Base-by-base conservation (phyloP, 306 rosid genomes). In the Luffa acutangula region DNA sequence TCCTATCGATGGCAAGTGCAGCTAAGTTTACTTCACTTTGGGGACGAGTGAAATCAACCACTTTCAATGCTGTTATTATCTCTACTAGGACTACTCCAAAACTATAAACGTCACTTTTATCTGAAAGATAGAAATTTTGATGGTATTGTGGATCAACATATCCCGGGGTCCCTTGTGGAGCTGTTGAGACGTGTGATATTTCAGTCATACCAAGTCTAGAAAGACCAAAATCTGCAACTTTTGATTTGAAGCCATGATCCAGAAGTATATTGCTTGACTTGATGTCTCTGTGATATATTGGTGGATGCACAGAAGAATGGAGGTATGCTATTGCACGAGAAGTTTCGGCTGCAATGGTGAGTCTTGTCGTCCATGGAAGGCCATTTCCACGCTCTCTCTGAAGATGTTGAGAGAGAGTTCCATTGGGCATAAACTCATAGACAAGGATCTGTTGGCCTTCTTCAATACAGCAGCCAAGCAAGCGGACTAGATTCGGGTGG, bases 101-200 rank as follows among this genome's bases (percentile, higher is more conserved):
- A 74, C 99, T 95, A 78, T 95, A 95, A 52, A 95, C 99, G 74
- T 95, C 99, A 54, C 99, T 95, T 81, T 87, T 95, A 84, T 95
- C 99, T 17, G 99, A 90, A 81, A 95, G 99, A 75, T 95, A 93
- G 75, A 93, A 93, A 75, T 95, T 95, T 80, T 95, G 99, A 79
- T 95, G 99, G 85, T 95, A 95, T 56, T 95, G 96, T n/a, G 97
- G 99, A 80, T 95, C 99, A 10, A 95, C 93, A 65, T 95, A 95
- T 69, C 99, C 99, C 0, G 99, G 99, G 78, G 99, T 95, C 49
- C 99, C 99, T 78, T 95, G 99, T 21, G 99, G 99, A 25, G 97
- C 96, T 2, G 99, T 95, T 34, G 99, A 95, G 85, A 95, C 84
- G 82, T 93, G 94, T 15, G 99, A 95, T 48, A 82, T 82, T 88